These are phyloP conservation scores for Acanthamoeba triangularis DNA, from an alignment of 208 protist species.

Conservation along the genomic window DNA sequence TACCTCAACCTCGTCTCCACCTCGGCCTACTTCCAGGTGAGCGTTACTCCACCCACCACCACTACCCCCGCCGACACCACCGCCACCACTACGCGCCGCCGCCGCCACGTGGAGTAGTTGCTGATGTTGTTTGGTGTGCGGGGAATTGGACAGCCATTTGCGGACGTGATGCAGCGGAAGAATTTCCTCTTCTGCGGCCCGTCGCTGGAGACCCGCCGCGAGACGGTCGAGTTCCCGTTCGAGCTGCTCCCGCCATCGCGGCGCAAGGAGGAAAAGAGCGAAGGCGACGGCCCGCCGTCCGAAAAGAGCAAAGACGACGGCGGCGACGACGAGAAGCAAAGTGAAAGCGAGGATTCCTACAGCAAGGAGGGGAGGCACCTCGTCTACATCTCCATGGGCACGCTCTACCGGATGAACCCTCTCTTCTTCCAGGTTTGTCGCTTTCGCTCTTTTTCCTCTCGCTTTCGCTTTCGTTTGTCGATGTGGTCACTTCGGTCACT, in stretches of 20 bases:
- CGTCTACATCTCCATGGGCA: conserved; percentile 28
- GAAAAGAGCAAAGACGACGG: background rate
- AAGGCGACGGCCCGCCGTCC: background rate
- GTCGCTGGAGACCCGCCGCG: conserved; percentile 14
- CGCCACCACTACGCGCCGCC: too few species aligned
- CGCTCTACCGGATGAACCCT: background rate
- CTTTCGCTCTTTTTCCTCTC: too few species aligned
- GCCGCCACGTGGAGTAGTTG: too few species aligned
- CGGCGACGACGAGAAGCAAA: background rate
- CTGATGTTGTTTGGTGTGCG: background rate
- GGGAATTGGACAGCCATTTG: background rate
- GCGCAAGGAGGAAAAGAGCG: background rate
- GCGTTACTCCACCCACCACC: background rate
- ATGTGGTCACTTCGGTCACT: too few species aligned
- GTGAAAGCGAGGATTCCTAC: background rate
- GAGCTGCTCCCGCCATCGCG: background rate
- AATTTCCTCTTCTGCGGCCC: conserved; percentile 8
- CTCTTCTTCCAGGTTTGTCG: background rate
- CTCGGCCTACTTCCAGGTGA: conserved; percentile 4
- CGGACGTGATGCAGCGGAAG: conserved; percentile 19
- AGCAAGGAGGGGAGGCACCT: background rate
- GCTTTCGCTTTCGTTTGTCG: too few species aligned
- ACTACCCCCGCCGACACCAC: too few species aligned
- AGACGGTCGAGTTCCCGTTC: conserved; percentile 39
- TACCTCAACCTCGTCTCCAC: conserved; percentile 36